These are phyloP conservation scores for Eucalyptus decipiens DNA, from an alignment of 345 rosid species.

Conservation along the genomic window DNA sequence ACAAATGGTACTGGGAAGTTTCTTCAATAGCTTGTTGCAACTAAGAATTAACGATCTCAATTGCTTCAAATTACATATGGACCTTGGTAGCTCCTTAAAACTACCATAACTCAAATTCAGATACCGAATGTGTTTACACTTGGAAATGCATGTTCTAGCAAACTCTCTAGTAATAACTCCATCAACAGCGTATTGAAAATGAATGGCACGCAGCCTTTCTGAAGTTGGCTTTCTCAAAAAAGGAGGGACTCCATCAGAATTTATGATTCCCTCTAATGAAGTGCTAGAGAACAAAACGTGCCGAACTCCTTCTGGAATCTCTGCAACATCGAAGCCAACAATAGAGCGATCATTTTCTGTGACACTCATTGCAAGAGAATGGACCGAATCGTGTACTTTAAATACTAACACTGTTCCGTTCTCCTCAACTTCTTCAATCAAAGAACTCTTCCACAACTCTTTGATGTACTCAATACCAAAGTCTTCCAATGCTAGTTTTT, in stretches of 20 bases:
- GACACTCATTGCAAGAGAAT: background rate
- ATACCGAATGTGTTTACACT: background rate
- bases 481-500: background rate
- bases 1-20: background rate
- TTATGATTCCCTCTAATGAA: rapidly evolving
- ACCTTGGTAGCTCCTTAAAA: background rate
- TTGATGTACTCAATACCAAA: rapidly evolving
- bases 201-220: rapidly evolving
- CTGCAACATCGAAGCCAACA: background rate
- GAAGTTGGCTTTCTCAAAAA: background rate
- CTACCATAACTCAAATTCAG: rapidly evolving
- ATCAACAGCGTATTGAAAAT: rapidly evolving
- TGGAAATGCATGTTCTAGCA: background rate
- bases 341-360: background rate
- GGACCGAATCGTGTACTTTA: background rate
- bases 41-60: rapidly evolving
- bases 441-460: background rate
- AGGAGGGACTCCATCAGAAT: rapidly evolving
- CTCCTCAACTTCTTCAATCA: background rate
- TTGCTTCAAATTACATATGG: background rate
- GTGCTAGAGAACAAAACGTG: rapidly evolving
- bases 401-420: rapidly evolving
- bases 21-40: background rate
- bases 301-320: background rate
- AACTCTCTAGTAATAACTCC: background rate